Evolutionary conservation across 164 flowering plant genomes (phyloP).

Genomic region (Tinospora cordifolia): DNA sequence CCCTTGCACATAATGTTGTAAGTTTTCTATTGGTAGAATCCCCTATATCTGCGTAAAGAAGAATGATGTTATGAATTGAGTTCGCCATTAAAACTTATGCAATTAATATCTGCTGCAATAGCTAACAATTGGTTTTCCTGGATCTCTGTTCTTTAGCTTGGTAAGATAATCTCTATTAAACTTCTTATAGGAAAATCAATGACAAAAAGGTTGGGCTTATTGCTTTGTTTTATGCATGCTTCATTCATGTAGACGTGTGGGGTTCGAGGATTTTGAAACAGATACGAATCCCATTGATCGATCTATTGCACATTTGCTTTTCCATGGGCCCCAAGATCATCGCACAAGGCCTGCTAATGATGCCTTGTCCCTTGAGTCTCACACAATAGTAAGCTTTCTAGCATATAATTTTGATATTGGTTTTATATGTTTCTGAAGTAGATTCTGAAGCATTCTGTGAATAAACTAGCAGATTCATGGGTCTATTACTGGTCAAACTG

Average conservation of each 20-base stretch:
- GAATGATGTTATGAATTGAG: too few species aligned
- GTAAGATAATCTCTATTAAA: background rate
- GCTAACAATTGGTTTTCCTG: background rate
- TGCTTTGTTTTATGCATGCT: conserved; percentile 2
- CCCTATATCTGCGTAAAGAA: too few species aligned
- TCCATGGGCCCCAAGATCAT: conserved; percentile 55
- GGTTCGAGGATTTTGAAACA: conserved; percentile 63
- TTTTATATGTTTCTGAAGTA: background rate
- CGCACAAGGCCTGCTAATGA: conserved; percentile 25
- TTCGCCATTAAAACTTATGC: background rate
- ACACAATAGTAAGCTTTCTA: conserved; percentile 31
- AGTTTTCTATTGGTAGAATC: too few species aligned
- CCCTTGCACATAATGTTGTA: too few species aligned
- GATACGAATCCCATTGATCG: conserved; percentile 87
- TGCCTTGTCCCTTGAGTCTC: conserved; percentile 29
- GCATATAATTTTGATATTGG: background rate
- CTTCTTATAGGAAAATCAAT: too few species aligned
- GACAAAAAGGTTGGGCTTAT: too few species aligned
- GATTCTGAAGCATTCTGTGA: conserved; percentile 5
- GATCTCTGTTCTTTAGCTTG: background rate
- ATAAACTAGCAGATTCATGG: conserved; percentile 28
- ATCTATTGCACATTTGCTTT: conserved; percentile 73
- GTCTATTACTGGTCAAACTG: conserved; percentile 22
- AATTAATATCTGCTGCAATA: too few species aligned
- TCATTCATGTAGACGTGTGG: conserved; percentile 33